Evolutionary conservation across 805 yeast genomes (phyloP), one percentile per base, ranked within the genome.

Genomic region (Candida pini): DNA sequence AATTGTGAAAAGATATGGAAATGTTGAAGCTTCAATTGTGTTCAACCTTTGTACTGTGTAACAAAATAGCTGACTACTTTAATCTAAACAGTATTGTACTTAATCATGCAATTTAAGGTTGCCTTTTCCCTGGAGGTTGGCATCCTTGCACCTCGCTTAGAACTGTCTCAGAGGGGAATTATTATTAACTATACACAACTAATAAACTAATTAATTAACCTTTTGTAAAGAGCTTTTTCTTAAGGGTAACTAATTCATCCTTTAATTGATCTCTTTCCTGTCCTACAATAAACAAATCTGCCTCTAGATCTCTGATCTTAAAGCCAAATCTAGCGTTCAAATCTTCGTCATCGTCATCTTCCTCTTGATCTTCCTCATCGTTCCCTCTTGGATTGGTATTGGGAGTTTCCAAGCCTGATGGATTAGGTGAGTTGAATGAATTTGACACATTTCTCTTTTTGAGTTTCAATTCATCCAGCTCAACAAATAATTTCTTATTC

Each of bases 261-360:
- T 76, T 80, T 55, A 84, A 64, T 47, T 79, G 82, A 51, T 87
- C 92, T 44, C 94, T 71, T 59, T 87, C 96, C 59, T 86, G 90
- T 49, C 78, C 78, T 44, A 81, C 71, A 36, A 87, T 82, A 49
- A 73, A 81, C 44, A 87, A 64, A 54, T 86, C 95, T 4, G 95
- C 95, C 50, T 85, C 84, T 47, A 87, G 62, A 48, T 87, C 95
- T 48, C 83, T 78, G 28, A 87, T 71, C 58, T 80, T 83, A 64
- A 86, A 69, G 42, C 78, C 82, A 50, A 72, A 83, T 44, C 81
- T 87, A 30, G 83, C 70, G 35, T 62, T 55, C 15, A 61, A 37
- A 19, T 50, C 58, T 14, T 49, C 53, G 18, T 54, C 61, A n/a
- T 45, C 50, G 9, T 42, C 58, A 9, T 43, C 59, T 5, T 43